Conservation (phyloP, 2,329 filamentous ascomycete genomes). For the Zymoseptoria passerinii region DNA sequence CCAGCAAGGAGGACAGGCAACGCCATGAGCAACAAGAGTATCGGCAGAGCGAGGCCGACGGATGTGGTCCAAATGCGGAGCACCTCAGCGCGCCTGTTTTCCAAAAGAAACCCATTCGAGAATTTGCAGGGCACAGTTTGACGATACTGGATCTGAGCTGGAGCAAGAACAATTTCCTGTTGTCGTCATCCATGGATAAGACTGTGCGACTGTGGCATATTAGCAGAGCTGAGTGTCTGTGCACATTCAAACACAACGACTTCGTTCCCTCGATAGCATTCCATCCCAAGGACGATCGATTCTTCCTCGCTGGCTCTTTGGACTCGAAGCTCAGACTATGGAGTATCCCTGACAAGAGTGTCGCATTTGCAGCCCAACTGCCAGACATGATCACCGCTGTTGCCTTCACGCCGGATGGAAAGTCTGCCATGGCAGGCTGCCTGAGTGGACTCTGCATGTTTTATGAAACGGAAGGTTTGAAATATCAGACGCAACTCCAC, state of each 20-base stretch:
- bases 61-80: conserved; percentile 39
- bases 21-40: conserved; percentile 65
- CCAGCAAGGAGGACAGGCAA: conserved; percentile 68
- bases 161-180: conserved; percentile 97
- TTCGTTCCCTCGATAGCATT: conserved; percentile 93
- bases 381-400: conserved; percentile 91
- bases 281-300: conserved; percentile 88
- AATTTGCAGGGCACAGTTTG: conserved; percentile 75
- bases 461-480: conserved; percentile 86
- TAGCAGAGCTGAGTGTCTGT: conserved; percentile 74
- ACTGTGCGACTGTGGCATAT: conserved; percentile 92
- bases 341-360: conserved; percentile 95
- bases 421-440: conserved; percentile 78
- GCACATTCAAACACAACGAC: conserved; percentile 89
- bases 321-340: conserved; percentile 83
- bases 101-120: conserved; percentile 63
- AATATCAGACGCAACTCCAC: conserved; percentile 75
- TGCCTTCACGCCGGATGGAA: conserved; percentile 86
- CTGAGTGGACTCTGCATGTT: conserved; percentile 79
- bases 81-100: conserved; percentile 87
- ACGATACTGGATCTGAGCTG: conserved; percentile 89
- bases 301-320: conserved; percentile 88
- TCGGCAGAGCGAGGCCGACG: conserved; percentile 37
- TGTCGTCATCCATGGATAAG: conserved; percentile 97
- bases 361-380: conserved; percentile 69